phyloP scores from a whole-genome alignment of 2,329 filamentous ascomycete species.

The Neofusicoccum laricinum region DNA sequence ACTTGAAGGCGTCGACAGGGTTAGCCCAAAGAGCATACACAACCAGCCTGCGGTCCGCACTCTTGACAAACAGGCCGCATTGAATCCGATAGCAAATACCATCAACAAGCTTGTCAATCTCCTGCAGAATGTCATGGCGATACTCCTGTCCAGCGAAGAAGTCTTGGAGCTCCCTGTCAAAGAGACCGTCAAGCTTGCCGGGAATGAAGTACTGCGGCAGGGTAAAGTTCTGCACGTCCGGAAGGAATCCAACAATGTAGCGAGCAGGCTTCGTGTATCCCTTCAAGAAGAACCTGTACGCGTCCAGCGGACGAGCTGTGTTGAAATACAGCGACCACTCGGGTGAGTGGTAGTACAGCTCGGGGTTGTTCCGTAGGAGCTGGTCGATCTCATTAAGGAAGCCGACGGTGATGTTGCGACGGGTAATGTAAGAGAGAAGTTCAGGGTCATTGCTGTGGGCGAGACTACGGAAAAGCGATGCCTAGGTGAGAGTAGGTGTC shows the following conservation, averaged over 20 bases:
- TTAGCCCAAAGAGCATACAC: constrained; percentile 28
- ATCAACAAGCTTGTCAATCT: constrained; percentile 24
- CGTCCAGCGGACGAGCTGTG: constrained; percentile 21
- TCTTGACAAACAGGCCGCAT: constrained; percentile 17
- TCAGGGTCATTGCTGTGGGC: constrained; percentile 19
- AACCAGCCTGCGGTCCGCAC: constrained; percentile 22
- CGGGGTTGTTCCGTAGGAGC: constrained; percentile 23
- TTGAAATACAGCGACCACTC: constrained; percentile 22
- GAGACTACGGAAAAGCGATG: constrained; percentile 18
- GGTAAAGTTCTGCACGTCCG: constrained; percentile 17
- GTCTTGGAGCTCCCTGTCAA: constrained; percentile 25
- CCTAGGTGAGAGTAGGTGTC: not conserved
- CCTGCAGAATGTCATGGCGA: constrained; percentile 24
- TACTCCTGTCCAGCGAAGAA: constrained; percentile 27
- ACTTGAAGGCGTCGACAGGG: constrained; percentile 30
- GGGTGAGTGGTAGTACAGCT: constrained; percentile 20
- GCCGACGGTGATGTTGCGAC: constrained; percentile 20
- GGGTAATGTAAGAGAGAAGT: constrained; percentile 21
- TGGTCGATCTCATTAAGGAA: constrained; percentile 28
- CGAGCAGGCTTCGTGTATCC: constrained; percentile 29
- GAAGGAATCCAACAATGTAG: constrained; percentile 23
- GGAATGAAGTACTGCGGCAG: constrained; percentile 19
- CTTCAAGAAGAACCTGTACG: constrained; percentile 26
- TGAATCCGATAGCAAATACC: constrained; percentile 17
- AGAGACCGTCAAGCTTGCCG: constrained; percentile 16